Percentiles rank a stretch among this genome's conserved stretches.
phyloP scores from a whole-genome alignment of 208 protist species.

The Leishmania tarentolae region DNA sequence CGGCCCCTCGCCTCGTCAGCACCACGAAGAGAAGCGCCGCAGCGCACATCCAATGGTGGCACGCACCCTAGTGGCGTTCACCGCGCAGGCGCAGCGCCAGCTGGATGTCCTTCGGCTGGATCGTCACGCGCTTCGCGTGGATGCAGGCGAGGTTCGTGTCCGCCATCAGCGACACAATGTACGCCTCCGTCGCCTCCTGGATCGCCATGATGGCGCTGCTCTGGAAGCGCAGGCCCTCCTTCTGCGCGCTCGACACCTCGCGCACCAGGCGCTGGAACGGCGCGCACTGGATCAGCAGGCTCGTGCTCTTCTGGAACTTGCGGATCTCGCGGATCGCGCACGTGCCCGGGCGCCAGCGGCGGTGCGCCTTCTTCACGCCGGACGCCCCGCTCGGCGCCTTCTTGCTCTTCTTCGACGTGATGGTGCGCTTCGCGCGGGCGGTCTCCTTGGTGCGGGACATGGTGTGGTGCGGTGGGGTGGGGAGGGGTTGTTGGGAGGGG shows the following conservation, averaged over 20 bases:
- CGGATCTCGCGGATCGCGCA: conserved; percentile 4
- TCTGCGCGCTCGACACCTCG: conserved; percentile 78
- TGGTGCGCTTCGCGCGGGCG: conserved; percentile 95
- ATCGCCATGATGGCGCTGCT: conserved; percentile 76
- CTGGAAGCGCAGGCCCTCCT: conserved; percentile 89
- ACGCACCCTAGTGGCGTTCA: conserved; percentile 8
- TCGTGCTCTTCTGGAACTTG: conserved; percentile 77
- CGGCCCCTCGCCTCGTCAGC: not conserved
- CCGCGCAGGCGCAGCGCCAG: conserved; percentile 14
- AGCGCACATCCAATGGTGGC: not conserved
- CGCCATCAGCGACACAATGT: conserved; percentile 88
- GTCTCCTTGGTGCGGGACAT: conserved; percentile 99
- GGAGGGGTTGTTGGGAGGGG: not conserved
- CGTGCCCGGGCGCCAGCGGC: conserved; percentile 23
- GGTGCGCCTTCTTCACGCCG: conserved; percentile 96
- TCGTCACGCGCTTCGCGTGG: conserved; percentile 87
- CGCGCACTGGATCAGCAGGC: conserved; percentile 87
- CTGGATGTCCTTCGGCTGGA: conserved; percentile 82
- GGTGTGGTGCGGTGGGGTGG: not conserved
- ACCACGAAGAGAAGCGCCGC: not conserved
- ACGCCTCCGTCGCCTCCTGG: conserved; percentile 92
- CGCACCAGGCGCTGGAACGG: conserved; percentile 91
- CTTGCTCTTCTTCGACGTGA: conserved; percentile 97
- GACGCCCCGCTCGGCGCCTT: conserved; percentile 94
- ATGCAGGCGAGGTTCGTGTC: conserved; percentile 90